A percentile compares a stretch with the other conserved stretches of the same genome.
These are phyloP conservation scores for Aspergillus ochraceoroseus DNA, from an alignment of 2,329 filamentous ascomycete species.

Conservation along the genomic window DNA sequence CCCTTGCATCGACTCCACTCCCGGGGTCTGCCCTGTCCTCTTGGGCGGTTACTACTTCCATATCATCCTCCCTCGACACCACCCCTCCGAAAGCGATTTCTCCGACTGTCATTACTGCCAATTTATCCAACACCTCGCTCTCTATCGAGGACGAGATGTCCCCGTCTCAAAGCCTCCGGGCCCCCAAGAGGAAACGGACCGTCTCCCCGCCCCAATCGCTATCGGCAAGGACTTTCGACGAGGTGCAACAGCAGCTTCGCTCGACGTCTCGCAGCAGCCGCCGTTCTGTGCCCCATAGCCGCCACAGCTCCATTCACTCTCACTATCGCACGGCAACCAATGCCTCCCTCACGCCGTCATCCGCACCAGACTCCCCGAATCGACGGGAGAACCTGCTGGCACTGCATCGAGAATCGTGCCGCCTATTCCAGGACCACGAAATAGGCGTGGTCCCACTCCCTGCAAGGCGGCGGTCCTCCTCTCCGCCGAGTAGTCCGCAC, in stretches of 20 bases:
- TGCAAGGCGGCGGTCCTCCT: conserved; percentile 3
- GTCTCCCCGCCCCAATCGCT: conserved; percentile 32
- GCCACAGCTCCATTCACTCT: conserved; percentile 29
- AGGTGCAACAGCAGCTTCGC: too few species aligned
- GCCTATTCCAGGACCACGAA: conserved; percentile 34
- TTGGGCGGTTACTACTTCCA: conserved; percentile 12
- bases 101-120: too few species aligned
- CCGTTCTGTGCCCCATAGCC: conserved; percentile 27
- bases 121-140: conserved; percentile 1
- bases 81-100: too few species aligned
- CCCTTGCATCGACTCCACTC: conserved; percentile 15
- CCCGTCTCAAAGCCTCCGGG: conserved; percentile 11
- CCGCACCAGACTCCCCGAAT: conserved; percentile 22
- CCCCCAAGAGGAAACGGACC: conserved; percentile 22
- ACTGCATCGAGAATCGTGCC: conserved; percentile 41
- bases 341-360: conserved; percentile 27
- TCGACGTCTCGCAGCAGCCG: conserved; percentile 35
- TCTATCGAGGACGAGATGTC: too few species aligned
- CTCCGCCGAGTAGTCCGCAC: conserved; percentile 8
- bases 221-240: conserved; percentile 23
- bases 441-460: neutral
- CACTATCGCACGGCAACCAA: conserved; percentile 27
- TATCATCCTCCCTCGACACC: neutral
- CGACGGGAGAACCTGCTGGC: conserved; percentile 36
- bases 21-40: conserved; percentile 5